Evolutionary conservation across 2,329 filamentous ascomycete species (phyloP), one percentile per base, ranked within the genome.

Genomic region (Trichophyton verrucosum): DNA sequence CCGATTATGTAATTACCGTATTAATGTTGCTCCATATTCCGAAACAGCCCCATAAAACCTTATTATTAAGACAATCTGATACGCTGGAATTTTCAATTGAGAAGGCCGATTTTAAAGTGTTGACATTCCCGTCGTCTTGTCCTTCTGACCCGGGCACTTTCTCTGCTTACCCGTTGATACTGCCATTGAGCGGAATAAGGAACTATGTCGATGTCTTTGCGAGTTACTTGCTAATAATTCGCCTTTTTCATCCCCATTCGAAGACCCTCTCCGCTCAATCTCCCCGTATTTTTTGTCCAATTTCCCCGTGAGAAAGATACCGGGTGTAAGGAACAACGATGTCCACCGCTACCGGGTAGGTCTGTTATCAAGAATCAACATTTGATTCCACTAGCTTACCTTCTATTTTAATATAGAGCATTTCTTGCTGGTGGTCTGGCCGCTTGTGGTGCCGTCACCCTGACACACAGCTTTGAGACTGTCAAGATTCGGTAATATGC

Each of bases 381-480:
- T 13, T 36, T 5, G 17, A 36, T 33, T 15, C 49, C 8, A 15
- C 17, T 8, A 15, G 27, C 49, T 55, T 15, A 55, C 22, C 11
- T 55, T 33, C 49, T 13, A 15, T 20, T 27, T 8, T 3, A 36
- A n/a, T 17, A 20, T 59, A 84, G 91, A 67, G 89, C 91, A 64
- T 99, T 99, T 80, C 85, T 97, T 70, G 92, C 94, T 61, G 94
- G 94, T 73, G 94, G 94, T 72, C 88, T 99, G 71, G 94, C 94
- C 72, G 94, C 94, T 66, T 97, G 92, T 77, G 94, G 94, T 71
- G 94, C 94, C 66, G 94, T 99, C 61, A 97, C 92, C 46, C 91
- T 95, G 66, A 97, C 94, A 58, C 94, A 99, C 76, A 91, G 91
- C 61, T 97, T 97, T 78, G 94, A 99, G 77, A 97, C 92, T 11